Evolutionary conservation across 192 early-diverging fungal genomes (phyloP).

Genomic region (Jimgerdemannia flammicorona): DNA sequence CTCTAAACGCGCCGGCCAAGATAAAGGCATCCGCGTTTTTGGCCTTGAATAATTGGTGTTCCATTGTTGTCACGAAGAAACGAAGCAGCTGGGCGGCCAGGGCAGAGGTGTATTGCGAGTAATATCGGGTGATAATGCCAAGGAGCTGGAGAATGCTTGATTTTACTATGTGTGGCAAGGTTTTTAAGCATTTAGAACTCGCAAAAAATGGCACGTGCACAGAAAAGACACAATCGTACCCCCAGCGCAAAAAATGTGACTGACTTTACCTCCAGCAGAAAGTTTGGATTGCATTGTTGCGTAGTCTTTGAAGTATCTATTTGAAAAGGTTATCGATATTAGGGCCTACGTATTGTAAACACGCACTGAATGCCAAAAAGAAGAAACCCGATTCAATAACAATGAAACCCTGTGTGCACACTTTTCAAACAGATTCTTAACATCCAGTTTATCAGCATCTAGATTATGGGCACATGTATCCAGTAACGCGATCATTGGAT

Average conservation of each 20-base stretch:
- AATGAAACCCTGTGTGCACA: neutral
- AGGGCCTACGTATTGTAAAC: neutral
- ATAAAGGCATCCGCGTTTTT: constrained; percentile 21
- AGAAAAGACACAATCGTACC: too few species aligned
- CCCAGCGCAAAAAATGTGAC: neutral
- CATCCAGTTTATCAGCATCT: neutral
- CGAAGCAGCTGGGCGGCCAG: constrained; percentile 19
- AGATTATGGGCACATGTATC: neutral
- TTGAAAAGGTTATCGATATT: constrained; percentile 3
- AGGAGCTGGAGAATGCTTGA: constrained; percentile 38
- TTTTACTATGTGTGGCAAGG: constrained; percentile 24
- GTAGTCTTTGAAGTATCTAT: neutral
- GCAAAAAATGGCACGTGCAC: neutral
- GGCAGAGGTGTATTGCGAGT: constrained; percentile 17
- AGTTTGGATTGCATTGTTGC: constrained; percentile 3
- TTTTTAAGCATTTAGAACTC: neutral
- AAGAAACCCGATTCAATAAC: too few species aligned
- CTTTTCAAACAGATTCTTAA: neutral
- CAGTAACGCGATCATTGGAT: neutral
- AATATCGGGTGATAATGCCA: constrained; percentile 34
- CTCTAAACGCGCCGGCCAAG: constrained; percentile 25
- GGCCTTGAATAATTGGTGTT: constrained; percentile 25
- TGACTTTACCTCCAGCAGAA: neutral
- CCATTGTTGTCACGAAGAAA: constrained; percentile 25
- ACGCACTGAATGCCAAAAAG: too few species aligned